Conservation (phyloP, 2,329 filamentous ascomycete species). For the Ramularia endophylla region DNA sequence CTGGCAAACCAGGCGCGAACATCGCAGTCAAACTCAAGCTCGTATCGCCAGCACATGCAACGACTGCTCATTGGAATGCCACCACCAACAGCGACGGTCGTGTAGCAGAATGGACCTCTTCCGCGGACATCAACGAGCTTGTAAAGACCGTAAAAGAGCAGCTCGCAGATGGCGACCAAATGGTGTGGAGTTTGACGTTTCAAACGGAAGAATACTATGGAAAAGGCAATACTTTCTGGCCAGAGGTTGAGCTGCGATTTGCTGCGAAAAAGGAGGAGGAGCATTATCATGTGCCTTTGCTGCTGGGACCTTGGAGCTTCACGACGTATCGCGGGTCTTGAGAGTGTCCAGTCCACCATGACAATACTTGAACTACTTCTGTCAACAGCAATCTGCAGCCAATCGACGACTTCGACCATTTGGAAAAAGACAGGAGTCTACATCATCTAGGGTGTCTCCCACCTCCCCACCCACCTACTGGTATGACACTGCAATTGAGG, state of each 20-base stretch:
- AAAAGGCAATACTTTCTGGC: conserved; percentile 51
- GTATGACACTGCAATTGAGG: no score
- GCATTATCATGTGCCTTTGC: conserved; percentile 73
- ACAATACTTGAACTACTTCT: no score
- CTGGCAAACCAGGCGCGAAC: conserved; percentile 60
- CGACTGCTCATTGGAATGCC: conserved; percentile 52
- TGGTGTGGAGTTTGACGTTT: conserved; percentile 65
- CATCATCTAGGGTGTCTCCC: no score
- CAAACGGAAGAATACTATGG: conserved; percentile 68
- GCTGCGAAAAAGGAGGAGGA: conserved; percentile 43
- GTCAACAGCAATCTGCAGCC: no score
- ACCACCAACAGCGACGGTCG: conserved; percentile 71
- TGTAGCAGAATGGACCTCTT: conserved; percentile 60
- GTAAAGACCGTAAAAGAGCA: conserved; percentile 31
- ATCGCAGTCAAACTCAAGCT: conserved; percentile 61
- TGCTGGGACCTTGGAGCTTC: conserved; percentile 74
- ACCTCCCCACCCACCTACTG: no score
- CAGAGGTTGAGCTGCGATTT: conserved; percentile 52
- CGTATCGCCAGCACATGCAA: conserved; percentile 30
- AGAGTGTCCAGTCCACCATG: no score
- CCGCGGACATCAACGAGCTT: conserved; percentile 31
- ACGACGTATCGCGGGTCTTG: conserved; percentile 75
- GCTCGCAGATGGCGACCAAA: conserved; percentile 35
- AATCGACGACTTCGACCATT: no score
- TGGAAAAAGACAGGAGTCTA: no score